phyloP scores from a whole-genome alignment of 176 grass and related monocot species.

The Phoenix roebelenii region DNA sequence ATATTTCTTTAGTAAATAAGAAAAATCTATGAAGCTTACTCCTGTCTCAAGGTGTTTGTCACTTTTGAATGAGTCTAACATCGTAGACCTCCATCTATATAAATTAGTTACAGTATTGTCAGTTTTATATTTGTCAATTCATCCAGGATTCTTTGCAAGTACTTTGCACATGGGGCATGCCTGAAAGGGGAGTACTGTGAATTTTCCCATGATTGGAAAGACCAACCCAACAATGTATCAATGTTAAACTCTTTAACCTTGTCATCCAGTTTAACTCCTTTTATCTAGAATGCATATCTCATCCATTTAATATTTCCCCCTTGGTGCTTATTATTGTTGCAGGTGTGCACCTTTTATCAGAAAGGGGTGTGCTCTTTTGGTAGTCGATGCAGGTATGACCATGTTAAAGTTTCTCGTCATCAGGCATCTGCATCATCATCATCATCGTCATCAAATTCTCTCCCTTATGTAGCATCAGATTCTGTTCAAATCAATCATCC shows the following conservation, averaged over 20 bases:
- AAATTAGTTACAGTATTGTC: constrained; percentile 17
- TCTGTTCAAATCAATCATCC: constrained; percentile 23
- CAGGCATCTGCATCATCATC: constrained; percentile 6
- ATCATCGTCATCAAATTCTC: constrained; percentile 22
- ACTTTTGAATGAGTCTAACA: no score
- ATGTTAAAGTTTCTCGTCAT: constrained; percentile 36
- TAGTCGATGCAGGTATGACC: constrained; percentile 71
- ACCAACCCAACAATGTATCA: constrained; percentile 75
- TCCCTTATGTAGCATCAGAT: constrained; percentile 28
- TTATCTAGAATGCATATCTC: neutral
- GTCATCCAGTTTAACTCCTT: neutral
- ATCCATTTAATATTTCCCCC: constrained; percentile 6
- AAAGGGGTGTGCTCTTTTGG: constrained; percentile 74
- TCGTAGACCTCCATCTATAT: no score
- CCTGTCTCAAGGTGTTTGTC: no score
- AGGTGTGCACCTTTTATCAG: constrained; percentile 93
- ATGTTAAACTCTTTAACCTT: neutral
- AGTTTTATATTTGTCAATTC: constrained; percentile 17
- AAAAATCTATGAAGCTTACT: no score
- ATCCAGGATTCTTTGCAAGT: constrained; percentile 78
- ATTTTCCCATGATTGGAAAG: constrained; percentile 85
- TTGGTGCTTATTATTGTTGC: constrained; percentile 10
- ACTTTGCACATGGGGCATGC: constrained; percentile 72
- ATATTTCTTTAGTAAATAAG: no score
- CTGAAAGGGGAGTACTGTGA: constrained; percentile 86